Evolutionary conservation across 768 basidiomycete genomes (phyloP).

Genomic region (Suillus occidentalis): DNA sequence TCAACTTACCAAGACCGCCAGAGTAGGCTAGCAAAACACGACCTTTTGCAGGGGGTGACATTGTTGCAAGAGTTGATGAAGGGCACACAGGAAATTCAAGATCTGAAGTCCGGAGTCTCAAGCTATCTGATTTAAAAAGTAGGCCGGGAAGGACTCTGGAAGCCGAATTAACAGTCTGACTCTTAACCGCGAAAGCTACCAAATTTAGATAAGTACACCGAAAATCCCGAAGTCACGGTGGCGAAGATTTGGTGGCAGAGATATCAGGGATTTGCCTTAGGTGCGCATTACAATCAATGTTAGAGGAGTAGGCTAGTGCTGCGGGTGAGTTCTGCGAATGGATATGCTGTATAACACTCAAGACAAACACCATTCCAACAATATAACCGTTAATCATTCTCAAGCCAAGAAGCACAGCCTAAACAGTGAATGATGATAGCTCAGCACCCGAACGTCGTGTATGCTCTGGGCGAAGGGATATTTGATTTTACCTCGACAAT

Average conservation of each 20-base stretch:
- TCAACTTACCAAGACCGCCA: conserved; percentile 85
- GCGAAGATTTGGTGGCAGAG: not conserved
- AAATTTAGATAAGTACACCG: not conserved
- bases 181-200: not conserved
- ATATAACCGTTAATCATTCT: not conserved
- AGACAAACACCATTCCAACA: not conserved
- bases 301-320: not conserved
- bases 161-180: not conserved
- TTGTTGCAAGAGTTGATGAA: not conserved
- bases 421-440: not conserved
- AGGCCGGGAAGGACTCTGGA: not conserved
- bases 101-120: too few species aligned
- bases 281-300: not conserved
- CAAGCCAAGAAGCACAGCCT: not conserved
- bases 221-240: not conserved
- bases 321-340: not conserved
- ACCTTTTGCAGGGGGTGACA: conserved; percentile 41
- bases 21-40: conserved; percentile 98
- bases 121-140: not conserved
- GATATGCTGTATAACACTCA: not conserved
- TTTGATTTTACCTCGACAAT: not conserved
- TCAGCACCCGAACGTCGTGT: not conserved
- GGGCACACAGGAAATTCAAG: not conserved
- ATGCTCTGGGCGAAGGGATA: too few species aligned
- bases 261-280: not conserved